Base-by-base conservation (phyloP, 2,329 filamentous ascomycete genomes). In the Colletotrichum melonis region DNA sequence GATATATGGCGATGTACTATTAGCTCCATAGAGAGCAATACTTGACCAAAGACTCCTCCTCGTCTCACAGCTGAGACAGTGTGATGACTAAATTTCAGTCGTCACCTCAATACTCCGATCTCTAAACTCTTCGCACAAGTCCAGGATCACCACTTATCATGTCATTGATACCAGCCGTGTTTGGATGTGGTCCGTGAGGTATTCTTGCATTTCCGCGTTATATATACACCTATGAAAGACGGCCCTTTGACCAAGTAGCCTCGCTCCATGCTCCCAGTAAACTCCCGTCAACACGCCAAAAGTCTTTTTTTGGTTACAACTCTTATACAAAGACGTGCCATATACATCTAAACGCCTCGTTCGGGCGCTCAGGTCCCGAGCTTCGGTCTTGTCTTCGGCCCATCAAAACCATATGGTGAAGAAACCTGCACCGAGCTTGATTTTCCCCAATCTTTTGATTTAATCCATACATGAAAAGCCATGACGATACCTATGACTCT, bases 401-500 rank as follows among this genome's bases (percentile, higher is more conserved):
- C 4, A 54, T 19, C 28, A 24, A 26, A 5, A 11, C 32, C 62
- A 24, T 57, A 30, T 46, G 55, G 49, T 67, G 62, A n/a, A 49
- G 19, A 49, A 8, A 7, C 42, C 42, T 22, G 16, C 42, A 49
- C 19, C 8, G 42, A 49, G 16, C 42, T 22, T 22, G 16, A 19
- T 49, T 63, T 55, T 42, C 14, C 28, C 35, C 49, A 57, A 19
- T 19, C n/a, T 38, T 24, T 32, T 26, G 16, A 19, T 49, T 11
- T 54, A 59, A 42, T 24, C 28, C 28, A 56, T 62, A 42, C 7
- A 30, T 14, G 55, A 32, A 11, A 32, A 30, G 11, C 16, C 58
- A 63, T 54, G 74, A 24, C 9, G 19, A 49, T 49, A 19, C 19
- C 64, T 52, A 62, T 26, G 52, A 38, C 16, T 87, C 88, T 72